Conservation (phyloP, 2,329 filamentous ascomycete genomes). For the Aspergillus persii region DNA sequence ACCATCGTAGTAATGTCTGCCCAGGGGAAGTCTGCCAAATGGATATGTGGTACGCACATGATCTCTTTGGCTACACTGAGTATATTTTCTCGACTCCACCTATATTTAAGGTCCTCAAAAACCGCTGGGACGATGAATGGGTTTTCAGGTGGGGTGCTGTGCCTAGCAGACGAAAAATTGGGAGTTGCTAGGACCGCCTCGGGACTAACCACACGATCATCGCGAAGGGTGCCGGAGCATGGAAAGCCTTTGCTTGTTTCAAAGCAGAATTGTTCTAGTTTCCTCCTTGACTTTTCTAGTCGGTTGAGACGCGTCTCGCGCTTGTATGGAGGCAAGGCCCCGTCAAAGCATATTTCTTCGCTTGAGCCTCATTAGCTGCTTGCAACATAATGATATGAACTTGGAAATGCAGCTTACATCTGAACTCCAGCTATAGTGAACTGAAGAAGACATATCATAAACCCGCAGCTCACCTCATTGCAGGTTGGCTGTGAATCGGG, state of each 20-base stretch:
- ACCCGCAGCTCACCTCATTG: slow-evolving; percentile 57
- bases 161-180: slow-evolving; percentile 21
- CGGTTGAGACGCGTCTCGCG: slow-evolving; percentile 60
- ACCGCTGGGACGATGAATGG: slow-evolving; percentile 76
- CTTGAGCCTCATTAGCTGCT: slow-evolving; percentile 38
- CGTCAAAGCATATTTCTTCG: slow-evolving; percentile 79
- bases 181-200: slow-evolving; percentile 28
- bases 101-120: slow-evolving; percentile 64
- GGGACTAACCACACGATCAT: slow-evolving; percentile 11
- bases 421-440: slow-evolving; percentile 56
- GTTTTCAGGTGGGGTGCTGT: slow-evolving; percentile 49
- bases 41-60: slow-evolving; percentile 28
- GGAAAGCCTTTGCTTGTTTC: slow-evolving; percentile 31
- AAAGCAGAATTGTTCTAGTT: slow-evolving; percentile 53
- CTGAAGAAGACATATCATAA: slow-evolving; percentile 62
- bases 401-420: slow-evolving; percentile 53
- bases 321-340: slow-evolving; percentile 70
- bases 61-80: slow-evolving; percentile 11
- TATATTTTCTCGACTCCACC: slow-evolving; percentile 34
- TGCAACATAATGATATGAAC: slow-evolving; percentile 6
- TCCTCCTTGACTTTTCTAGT: slow-evolving; percentile 56
- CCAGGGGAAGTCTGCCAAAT: slow-evolving; percentile 30
- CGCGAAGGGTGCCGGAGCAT: slow-evolving; percentile 6
- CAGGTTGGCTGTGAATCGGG: slow-evolving; percentile 61
- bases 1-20: slow-evolving; percentile 56